Evolutionary conservation across 352 stramenopile genomes (phyloP), one percentile per base, ranked within the genome.

Genomic region (Globisporangium perplexum): DNA sequence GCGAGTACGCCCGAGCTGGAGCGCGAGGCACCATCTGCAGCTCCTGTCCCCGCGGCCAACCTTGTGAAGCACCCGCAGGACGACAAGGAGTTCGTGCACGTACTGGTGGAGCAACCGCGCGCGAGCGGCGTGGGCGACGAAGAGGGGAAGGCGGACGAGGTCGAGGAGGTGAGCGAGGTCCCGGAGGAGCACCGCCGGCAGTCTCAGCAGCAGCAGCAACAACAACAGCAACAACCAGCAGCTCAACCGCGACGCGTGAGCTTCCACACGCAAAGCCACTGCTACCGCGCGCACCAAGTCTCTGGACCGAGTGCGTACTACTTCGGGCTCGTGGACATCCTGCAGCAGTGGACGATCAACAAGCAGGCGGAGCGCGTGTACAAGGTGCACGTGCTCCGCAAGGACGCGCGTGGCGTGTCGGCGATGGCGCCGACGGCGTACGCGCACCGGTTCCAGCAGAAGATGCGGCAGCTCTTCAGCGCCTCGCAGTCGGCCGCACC

Each of bases 311-410:
- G 84, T 55, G 77, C 76, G 51, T 96, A 96, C 53, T 96, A 95
- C 76, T 83, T 96, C 47, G 88, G 88, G 0, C 63, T 96, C 5
- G 91, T 96, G 2, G 88, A 96, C 53, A 88, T 96, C 14, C 62
- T 96, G 43, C 88, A 96, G 67, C 70, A 85, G 55, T 96, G 85
- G 85, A 96, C 83, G 7, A 53, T 92, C 0, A 36, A 58, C 0
- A 96, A 96, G 55, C 76, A 86, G 39, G 50, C 69, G 5, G 88
- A 96, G 63, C 79, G 80, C 47, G 62, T 78, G 14, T 93, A 93
- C 62, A 96, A 96, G 47, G 79, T 93, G 24, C 68, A 80, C 44
- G 67, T 96, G 30, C 67, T 94, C 3, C 77, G 75, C 14, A 92
- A 93, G 42, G 74, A 76, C 0, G 49, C 60, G 0, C 77, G 80